These are phyloP conservation scores for Candida ovalis DNA, from an alignment of 805 yeast species.

Conservation along the genomic window DNA sequence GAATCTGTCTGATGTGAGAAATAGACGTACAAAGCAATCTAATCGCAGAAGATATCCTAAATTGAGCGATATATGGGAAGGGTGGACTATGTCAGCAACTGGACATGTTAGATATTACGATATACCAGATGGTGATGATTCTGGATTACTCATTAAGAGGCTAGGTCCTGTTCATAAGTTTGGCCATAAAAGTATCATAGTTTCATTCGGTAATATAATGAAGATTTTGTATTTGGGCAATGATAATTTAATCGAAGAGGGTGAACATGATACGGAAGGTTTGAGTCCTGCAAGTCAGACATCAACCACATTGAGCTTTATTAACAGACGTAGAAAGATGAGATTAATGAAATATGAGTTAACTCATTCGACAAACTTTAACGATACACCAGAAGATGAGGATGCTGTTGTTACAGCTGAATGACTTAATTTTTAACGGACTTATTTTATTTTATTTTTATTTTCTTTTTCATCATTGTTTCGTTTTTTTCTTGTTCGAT, in stretches of 20 bases:
- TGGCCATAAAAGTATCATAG: conserved; percentile 75
- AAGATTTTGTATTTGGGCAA: conserved; percentile 73
- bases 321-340: conserved; percentile 34
- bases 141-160: conserved; percentile 48
- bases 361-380: conserved; percentile 36
- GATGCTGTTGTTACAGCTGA: neutral
- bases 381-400: conserved; percentile 13
- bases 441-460: neutral
- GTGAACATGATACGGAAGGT: conserved; percentile 43
- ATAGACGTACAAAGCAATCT: conserved; percentile 4
- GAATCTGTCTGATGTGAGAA: conserved; percentile 3
- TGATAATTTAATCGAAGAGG: conserved; percentile 64
- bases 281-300: conserved; percentile 29
- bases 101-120: conserved; percentile 61
- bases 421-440: neutral
- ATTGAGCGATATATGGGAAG: conserved; percentile 63
- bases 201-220: conserved; percentile 70
- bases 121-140: conserved; percentile 45
- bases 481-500: neutral
- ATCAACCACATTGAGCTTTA: conserved; percentile 30
- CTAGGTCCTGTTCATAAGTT: conserved; percentile 63
- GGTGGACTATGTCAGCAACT: conserved; percentile 69
- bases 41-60: conserved; percentile 21
- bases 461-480: neutral
- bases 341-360: conserved; percentile 32